These are phyloP conservation scores for Ilyonectria sp. DNA, from an alignment of 2,329 filamentous ascomycete genomes.

Conservation along the genomic window DNA sequence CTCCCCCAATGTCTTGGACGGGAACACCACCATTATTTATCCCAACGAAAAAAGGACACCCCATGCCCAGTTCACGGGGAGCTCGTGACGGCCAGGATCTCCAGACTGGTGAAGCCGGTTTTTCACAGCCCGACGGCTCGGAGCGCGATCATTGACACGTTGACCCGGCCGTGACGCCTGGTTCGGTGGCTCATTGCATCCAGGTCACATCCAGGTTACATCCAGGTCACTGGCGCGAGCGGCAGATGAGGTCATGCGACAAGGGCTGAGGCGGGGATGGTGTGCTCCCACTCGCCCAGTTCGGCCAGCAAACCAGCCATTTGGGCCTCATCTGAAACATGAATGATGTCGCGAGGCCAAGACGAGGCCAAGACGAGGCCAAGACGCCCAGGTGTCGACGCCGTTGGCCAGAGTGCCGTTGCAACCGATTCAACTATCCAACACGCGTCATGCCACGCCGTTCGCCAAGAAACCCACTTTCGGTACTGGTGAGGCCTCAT, in stretches of 20 bases:
- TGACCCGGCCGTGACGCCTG: conserved; percentile 3
- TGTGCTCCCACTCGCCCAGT: conserved; percentile 17
- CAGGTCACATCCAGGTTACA: conserved; percentile 21
- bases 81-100: conserved; percentile 31
- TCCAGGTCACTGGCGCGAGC: conserved; percentile 27
- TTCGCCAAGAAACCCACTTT: conserved; percentile 24
- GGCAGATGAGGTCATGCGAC: conserved; percentile 47
- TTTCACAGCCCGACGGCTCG: conserved; percentile 26
- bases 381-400: neutral
- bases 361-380: conserved; percentile 12
- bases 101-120: conserved; percentile 41
- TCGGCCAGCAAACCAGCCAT: conserved; percentile 30
- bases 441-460: conserved; percentile 24
- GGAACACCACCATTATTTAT: conserved; percentile 42
- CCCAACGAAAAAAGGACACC: conserved; percentile 2
- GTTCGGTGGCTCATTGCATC: conserved; percentile 12
- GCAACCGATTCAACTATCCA: conserved; percentile 8
- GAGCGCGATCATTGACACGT: conserved; percentile 22
- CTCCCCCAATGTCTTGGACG: neutral
- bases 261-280: conserved; percentile 28
- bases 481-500: conserved; percentile 5
- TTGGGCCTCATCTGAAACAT: conserved; percentile 39
- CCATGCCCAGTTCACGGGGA: conserved; percentile 15
- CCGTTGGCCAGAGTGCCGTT: conserved; percentile 1
- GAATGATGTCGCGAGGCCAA: conserved; percentile 40